phyloP scores from a whole-genome alignment of 805 yeast genomes.

The Spathaspora girioi region DNA sequence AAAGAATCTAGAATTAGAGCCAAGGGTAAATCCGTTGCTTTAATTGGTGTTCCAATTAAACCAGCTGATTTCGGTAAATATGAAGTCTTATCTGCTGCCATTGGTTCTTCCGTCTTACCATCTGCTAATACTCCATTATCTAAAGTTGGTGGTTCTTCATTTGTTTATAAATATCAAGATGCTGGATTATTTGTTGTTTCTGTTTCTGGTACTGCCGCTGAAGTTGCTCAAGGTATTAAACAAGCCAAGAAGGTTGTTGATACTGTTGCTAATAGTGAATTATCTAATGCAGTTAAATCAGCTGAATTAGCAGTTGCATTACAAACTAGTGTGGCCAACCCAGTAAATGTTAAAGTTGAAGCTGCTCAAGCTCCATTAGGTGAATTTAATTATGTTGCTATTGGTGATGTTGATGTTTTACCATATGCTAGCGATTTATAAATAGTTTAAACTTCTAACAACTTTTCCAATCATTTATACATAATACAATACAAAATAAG shows the following conservation, averaged over 20 bases:
- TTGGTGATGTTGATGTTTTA: conserved; percentile 81
- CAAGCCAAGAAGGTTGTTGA: conserved; percentile 46
- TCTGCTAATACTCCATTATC: conserved; percentile 50
- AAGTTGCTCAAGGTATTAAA: conserved; percentile 59
- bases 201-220: conserved; percentile 58
- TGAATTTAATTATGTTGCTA: conserved; percentile 80
- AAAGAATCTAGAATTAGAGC: conserved; percentile 66
- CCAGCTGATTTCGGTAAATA: conserved; percentile 60
- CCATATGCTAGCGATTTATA: conserved; percentile 90
- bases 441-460: conserved; percentile 4
- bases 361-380: conserved; percentile 43
- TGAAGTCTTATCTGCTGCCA: conserved; percentile 67
- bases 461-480: background rate
- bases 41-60: conserved; percentile 76
- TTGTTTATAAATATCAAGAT: conserved; percentile 64
- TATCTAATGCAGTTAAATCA: conserved; percentile 48
- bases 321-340: conserved; percentile 33
- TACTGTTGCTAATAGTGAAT: conserved; percentile 43
- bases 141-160: conserved; percentile 43
- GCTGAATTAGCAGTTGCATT: conserved; percentile 42
- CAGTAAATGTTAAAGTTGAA: conserved; percentile 27
- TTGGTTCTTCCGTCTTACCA: conserved; percentile 58
- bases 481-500: background rate
- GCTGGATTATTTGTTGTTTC: conserved; percentile 77
- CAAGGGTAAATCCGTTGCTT: conserved; percentile 65